Conservation (phyloP, 2,329 filamentous ascomycete species). For the Monilinia aucupariae region DNA sequence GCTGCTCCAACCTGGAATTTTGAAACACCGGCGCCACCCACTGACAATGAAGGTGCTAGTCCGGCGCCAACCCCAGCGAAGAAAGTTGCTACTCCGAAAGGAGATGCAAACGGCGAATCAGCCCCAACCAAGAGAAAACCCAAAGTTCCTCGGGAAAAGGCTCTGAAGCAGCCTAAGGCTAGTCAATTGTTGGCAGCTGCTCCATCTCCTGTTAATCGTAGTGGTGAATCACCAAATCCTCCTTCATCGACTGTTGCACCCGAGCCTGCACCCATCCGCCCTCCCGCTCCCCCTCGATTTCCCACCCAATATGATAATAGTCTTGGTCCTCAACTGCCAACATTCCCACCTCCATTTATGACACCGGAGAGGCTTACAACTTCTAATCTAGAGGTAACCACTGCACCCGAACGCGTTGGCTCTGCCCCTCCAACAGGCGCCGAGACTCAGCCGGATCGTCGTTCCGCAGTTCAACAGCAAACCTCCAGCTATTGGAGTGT, state of each 20-base stretch:
- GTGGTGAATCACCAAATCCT: constrained; percentile 27
- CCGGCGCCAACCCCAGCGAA: constrained; percentile 54
- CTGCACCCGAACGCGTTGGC: constrained; percentile 30
- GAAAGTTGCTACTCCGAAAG: constrained; percentile 42
- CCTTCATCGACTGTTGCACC: constrained; percentile 16
- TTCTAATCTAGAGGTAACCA: constrained; percentile 26
- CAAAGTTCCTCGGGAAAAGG: constrained; percentile 33
- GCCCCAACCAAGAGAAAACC: constrained; percentile 37
- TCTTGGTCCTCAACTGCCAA: constrained; percentile 16
- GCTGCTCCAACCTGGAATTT: constrained; percentile 65
- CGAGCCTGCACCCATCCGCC: constrained; percentile 19
- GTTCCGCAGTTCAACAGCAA: constrained; percentile 44
- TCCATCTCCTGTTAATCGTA: constrained; percentile 20
- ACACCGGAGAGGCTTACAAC: constrained; percentile 23
- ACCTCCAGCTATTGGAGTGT: constrained; percentile 86
- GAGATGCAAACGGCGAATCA: constrained; percentile 38
- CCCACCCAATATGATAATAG: constrained; percentile 27
- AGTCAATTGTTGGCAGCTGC: constrained; percentile 33
- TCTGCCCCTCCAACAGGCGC: constrained; percentile 28
- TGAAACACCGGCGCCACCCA: constrained; percentile 47
- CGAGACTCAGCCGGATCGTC: constrained; percentile 30
- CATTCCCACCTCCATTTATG: constrained; percentile 24
- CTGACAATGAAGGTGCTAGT: constrained; percentile 56
- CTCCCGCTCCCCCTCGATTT: constrained; percentile 22
- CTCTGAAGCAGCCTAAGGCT: constrained; percentile 32